Base-by-base conservation (phyloP, 2,329 filamentous ascomycete species). In the Pyrenophora seminiperda region DNA sequence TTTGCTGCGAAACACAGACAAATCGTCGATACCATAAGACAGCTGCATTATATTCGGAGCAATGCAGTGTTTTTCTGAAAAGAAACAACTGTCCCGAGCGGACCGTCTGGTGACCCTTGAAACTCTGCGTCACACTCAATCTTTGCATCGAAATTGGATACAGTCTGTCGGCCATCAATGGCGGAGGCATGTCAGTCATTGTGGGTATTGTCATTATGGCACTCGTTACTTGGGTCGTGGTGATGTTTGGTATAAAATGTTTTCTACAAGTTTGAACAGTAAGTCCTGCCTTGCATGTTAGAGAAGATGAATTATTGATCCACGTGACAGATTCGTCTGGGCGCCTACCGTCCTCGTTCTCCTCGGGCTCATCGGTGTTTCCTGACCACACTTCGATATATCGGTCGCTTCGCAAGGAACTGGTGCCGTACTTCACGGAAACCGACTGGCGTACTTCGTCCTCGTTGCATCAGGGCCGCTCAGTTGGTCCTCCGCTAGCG, bases 361-460 rank as follows among this genome's bases (percentile, higher is more conserved):
- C 2, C 63, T 62, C 47, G 56, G 66, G n/a, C 40, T 67, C 10
- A 64, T 63, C n/a, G 65, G 65, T 7, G 54, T 60, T 2, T 62
- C 63, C 11, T 61, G 61, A 4, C 63, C 63, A 3, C 76, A 81
- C 27, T 88, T 86, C 56, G 80, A 87, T 57, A 71, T 80, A 1
- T 64, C 71, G 2, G 76, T 77, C 1, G 70, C 76, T 2, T 82
- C 79, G 5, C 63, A 65, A 1, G 82, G 80, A 7, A 73, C 80
- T 24, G 61, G 75, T 9, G 69, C 75, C 37, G 81, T 79, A 3
- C 61, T 85, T 13, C 73, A 75, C 14, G 84, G 80, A 17, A 81
- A 82, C 51, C 75, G 81, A 3, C 71, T 90, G 15, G 86, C 83
- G 1, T 90, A 88, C 71, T 86, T 90, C 72, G 86, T 81, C 27